Evolutionary conservation across 2,329 filamentous ascomycete genomes (phyloP).

Genomic region (Acrodontium crateriforme): DNA sequence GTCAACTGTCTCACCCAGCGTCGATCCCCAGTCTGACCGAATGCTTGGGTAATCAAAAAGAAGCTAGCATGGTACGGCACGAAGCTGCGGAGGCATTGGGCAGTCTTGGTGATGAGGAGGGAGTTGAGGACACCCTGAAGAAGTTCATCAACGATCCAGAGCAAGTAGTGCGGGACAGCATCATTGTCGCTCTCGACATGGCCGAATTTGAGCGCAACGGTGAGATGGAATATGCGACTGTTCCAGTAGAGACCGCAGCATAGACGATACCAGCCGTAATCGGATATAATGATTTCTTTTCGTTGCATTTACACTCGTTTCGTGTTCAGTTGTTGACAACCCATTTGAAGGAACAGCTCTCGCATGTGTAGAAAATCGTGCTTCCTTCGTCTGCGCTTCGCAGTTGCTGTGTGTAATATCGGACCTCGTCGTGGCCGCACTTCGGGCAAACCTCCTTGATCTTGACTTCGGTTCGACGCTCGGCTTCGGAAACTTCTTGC

Average conservation of each 20-base stretch:
- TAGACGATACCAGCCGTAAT: too few species aligned
- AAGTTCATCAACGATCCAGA: conserved; percentile 81
- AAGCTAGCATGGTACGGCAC: conserved; percentile 93
- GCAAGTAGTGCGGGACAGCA: conserved; percentile 84
- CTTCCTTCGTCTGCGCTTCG: conserved; percentile 90
- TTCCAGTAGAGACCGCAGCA: conserved; percentile 39
- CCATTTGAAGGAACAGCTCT: conserved; percentile 73
- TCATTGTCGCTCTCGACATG: conserved; percentile 94
- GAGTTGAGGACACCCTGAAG: conserved; percentile 75
- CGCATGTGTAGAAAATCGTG: conserved; percentile 84
- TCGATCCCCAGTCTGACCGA: conserved; percentile 80
- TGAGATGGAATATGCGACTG: conserved; percentile 79
- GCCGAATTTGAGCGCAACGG: conserved; percentile 88
- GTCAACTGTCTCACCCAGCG: conserved; percentile 89
- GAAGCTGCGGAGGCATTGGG: conserved; percentile 94
- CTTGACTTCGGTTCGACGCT: conserved; percentile 46
- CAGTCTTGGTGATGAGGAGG: conserved; percentile 82
- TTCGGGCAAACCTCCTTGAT: conserved; percentile 61
- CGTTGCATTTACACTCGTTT: too few species aligned
- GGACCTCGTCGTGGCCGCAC: conserved; percentile 71
- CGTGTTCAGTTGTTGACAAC: conserved; percentile 48
- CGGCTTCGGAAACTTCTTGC: conserved; percentile 64
- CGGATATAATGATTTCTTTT: too few species aligned
- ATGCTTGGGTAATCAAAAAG: conserved; percentile 62
- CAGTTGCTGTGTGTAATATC: conserved; percentile 71